Evolutionary conservation across 148 eudicot genomes (phyloP), one percentile per base, ranked within the genome.

Genomic region (Camellia lanceoleosa): DNA sequence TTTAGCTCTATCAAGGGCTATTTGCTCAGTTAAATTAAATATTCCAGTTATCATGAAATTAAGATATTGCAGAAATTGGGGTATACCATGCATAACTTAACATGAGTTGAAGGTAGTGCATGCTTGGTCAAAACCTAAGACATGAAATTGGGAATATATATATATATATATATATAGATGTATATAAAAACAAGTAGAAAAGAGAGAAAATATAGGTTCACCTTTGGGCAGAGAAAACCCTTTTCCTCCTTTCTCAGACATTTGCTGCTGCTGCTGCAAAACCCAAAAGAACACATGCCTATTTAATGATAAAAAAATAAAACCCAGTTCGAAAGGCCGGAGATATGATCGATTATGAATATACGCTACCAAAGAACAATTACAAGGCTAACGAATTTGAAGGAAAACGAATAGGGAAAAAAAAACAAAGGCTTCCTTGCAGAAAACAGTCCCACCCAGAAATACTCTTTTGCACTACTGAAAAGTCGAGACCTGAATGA

Each of bases 191-290:
- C 87, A 80, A 44, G 84, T 61, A 60, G 87, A 61, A 62, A 78
- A 81, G 56, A 78, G 79, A 78, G 84, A 72, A 74, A 84, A 74
- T 69, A 77, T 84, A 30, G 38, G 38, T 38, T 75, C 86, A 46
- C 82, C 77, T 69, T 83, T 83, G 67, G 85, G 42, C 16, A 69
- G 8, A 5, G 79, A 68, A 65, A 60, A 69, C 58, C 86, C 86
- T 47, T 82, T 77, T 77, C 80, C 84, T 71, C 80, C 87, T 69
- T 81, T 84, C 23, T 84, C 87, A 2, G 80, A 58, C 87, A 81
- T 84, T 55, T 68, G 13, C 52, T 54, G 64, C 47, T 68, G 38
- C 38, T 20, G 18, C 56, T n/a, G 42, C 5, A 60, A 75, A 76
- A 60, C 15, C 44, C 18, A 42, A n/a, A 30, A n/a, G 16, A n/a